Conservation (phyloP, 257 asterid species). For the Solanum peruvianum region DNA sequence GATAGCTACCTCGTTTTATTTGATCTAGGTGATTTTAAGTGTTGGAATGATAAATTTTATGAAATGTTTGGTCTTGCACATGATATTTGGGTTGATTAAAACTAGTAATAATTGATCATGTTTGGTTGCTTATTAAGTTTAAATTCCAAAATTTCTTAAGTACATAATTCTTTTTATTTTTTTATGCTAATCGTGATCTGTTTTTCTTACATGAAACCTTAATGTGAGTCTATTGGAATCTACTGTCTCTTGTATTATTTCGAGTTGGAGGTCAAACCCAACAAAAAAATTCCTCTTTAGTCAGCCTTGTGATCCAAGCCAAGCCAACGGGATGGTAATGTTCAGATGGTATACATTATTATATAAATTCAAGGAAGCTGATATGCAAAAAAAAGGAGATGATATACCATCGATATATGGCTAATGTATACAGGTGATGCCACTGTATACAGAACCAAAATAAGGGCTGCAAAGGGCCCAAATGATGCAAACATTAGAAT, state of each 20-base stretch:
- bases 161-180: too few relatives aligned
- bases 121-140: background rate
- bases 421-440: background rate
- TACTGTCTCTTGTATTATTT: background rate
- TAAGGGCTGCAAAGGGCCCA: background rate
- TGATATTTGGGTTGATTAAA: background rate
- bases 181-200: background rate
- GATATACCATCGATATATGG: background rate
- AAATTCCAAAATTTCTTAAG: background rate
- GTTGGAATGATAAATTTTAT: background rate
- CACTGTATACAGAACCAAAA: background rate
- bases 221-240: background rate
- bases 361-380: background rate
- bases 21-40: background rate
- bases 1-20: background rate
- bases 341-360: background rate
- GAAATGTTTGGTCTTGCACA: background rate
- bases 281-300: background rate
- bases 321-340: background rate
- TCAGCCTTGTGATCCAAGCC: background rate
- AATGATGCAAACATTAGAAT: background rate
- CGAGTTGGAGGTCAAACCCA: background rate
- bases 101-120: background rate
- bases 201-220: background rate
- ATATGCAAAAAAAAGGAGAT: background rate